Percentiles rank a stretch among this genome's conserved stretches.
Conservation (phyloP, 208 protist genomes). For the Porcisia hertigi region DNA sequence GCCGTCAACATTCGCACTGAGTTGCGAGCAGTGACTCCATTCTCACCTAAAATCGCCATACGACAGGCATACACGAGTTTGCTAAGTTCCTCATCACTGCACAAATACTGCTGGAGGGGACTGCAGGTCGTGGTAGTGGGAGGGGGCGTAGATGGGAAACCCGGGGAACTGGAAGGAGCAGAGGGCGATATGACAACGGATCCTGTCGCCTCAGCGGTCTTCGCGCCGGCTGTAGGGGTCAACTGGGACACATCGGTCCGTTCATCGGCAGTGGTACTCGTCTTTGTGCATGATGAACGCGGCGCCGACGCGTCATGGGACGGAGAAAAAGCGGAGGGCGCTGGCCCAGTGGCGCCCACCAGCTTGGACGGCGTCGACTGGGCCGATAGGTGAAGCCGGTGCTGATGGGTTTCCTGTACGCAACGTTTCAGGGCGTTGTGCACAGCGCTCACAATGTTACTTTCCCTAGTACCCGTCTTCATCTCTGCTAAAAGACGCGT, state of each 20-base stretch:
- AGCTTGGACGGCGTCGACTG: constrained; percentile 9
- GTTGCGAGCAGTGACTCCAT: constrained; percentile 24
- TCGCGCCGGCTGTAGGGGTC: no score
- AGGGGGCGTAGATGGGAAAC: not conserved
- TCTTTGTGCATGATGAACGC: not conserved
- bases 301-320: not conserved
- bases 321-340: not conserved
- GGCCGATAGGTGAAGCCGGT: constrained; percentile 1
- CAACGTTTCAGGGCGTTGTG: constrained; percentile 32
- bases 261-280: not conserved
- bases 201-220: not conserved
- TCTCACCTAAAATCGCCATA: constrained; percentile 48
- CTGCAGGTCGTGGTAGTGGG: not conserved
- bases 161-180: not conserved
- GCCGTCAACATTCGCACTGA: constrained; percentile 40
- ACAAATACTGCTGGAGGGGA: constrained; percentile 27
- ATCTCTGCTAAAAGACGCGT: constrained; percentile 46
- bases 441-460: constrained; percentile 36
- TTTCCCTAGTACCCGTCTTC: constrained; percentile 46
- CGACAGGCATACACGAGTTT: constrained; percentile 51
- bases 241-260: not conserved
- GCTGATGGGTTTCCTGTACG: constrained; percentile 24
- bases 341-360: not conserved
- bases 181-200: not conserved
- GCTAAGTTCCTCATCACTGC: constrained; percentile 43